Conservation (phyloP, 257 asterid genomes). For the Prunella vulgaris region DNA sequence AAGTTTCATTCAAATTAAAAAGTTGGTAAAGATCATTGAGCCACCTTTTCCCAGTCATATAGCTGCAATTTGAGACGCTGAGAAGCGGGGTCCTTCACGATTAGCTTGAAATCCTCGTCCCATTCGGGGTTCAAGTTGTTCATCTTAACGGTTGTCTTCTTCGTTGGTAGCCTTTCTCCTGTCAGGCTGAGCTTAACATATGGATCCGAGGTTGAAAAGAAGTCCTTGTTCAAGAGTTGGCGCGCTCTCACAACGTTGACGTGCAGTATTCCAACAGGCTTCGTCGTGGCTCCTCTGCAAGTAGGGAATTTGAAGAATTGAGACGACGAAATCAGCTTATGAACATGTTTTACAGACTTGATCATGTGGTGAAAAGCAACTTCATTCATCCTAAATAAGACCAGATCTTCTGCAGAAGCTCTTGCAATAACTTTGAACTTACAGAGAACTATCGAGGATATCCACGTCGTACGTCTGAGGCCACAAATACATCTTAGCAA, state of each 20-base stretch:
- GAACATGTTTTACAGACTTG: too few relatives aligned
- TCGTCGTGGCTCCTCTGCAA: constrained; percentile 62
- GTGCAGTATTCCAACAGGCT: constrained; percentile 80
- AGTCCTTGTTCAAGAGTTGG: constrained; percentile 62
- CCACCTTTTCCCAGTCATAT: constrained; percentile 85
- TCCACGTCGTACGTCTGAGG: constrained; percentile 60
- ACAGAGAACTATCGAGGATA: constrained; percentile 67
- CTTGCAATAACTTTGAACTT: constrained; percentile 27
- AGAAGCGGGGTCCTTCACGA: constrained; percentile 62
- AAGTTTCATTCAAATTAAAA: neutral
- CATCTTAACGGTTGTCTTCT: constrained; percentile 65
- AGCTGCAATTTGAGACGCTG: constrained; percentile 61
- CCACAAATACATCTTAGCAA: constrained; percentile 64
- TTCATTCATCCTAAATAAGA: neutral
- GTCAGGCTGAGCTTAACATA: constrained; percentile 68
- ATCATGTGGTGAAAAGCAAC: too few relatives aligned
- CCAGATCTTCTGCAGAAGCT: constrained; percentile 1
- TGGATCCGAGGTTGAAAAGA: constrained; percentile 69
- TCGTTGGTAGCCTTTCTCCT: constrained; percentile 57
- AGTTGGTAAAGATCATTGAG: neutral
- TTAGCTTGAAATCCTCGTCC: constrained; percentile 71
- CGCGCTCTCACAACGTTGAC: constrained; percentile 66
- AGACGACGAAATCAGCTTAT: neutral
- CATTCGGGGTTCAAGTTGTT: constrained; percentile 70
- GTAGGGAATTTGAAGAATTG: neutral